phyloP scores from a whole-genome alignment of 2,329 filamentous ascomycete genomes.

The Colletotrichum godetiae region DNA sequence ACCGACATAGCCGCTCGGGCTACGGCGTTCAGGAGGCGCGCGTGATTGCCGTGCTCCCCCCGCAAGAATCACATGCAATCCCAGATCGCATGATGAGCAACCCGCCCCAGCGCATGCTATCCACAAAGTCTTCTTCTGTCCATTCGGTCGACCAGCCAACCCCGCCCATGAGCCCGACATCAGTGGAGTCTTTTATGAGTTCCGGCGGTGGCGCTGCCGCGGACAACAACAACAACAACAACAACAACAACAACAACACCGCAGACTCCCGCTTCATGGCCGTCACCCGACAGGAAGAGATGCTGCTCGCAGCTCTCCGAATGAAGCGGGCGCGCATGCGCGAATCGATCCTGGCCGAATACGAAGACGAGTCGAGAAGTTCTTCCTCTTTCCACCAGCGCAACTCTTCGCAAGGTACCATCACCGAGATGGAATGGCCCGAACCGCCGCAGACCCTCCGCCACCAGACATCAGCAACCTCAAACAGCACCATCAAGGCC shows the following conservation, averaged over 20 bases:
- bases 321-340: conserved; percentile 68
- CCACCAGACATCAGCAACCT: conserved; percentile 34
- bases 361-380: conserved; percentile 47
- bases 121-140: conserved; percentile 21
- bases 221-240: conserved; percentile 42
- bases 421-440: conserved; percentile 28
- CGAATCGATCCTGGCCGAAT: conserved; percentile 56
- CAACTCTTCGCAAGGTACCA: conserved; percentile 31
- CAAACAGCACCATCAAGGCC: conserved; percentile 33
- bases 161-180: conserved; percentile 63
- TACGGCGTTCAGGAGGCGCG: conserved; percentile 53
- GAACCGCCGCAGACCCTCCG: conserved; percentile 32
- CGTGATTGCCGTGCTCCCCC: conserved; percentile 50
- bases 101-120: conserved; percentile 12
- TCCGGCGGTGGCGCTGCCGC: conserved; percentile 54
- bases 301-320: conserved; percentile 67
- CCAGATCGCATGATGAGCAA: background rate
- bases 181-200: conserved; percentile 60
- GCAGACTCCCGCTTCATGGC: conserved; percentile 63
- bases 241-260: conserved; percentile 44
- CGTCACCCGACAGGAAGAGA: conserved; percentile 68
- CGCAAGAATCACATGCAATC: background rate
- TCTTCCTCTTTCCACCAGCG: conserved; percentile 15
- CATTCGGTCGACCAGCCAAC: conserved; percentile 55
- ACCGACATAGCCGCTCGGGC: conserved; percentile 44